These are phyloP conservation scores for Rhynchospora breviuscula DNA, from an alignment of 176 grass and related monocot species.

Conservation along the genomic window DNA sequence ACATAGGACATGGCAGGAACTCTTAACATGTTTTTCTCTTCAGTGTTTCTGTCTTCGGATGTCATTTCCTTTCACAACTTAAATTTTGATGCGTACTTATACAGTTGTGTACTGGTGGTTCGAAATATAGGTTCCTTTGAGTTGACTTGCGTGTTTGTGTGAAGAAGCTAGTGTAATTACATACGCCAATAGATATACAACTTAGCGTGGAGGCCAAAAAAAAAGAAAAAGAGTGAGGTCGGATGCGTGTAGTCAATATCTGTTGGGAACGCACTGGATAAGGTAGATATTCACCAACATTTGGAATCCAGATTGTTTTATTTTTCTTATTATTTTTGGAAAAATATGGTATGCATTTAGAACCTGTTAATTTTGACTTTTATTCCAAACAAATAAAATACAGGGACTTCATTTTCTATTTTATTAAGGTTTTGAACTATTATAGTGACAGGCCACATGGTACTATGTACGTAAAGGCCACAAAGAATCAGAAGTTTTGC, in stretches of 20 bases:
- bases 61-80: neutral
- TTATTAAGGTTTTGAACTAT: neutral
- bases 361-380: neutral
- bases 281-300: too few relatives aligned
- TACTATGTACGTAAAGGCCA: neutral
- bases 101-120: neutral
- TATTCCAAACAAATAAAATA: neutral
- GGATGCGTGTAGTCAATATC: neutral
- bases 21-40: neutral
- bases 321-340: too few relatives aligned
- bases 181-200: neutral
- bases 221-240: neutral
- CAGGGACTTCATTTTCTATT: neutral
- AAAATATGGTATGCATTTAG: neutral
- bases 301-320: too few relatives aligned
- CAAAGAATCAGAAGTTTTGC: neutral
- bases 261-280: neutral
- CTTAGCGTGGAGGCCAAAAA: constrained; percentile 5
- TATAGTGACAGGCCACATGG: neutral
- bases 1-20: constrained; percentile 8
- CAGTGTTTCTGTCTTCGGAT: neutral
- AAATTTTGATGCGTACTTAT: neutral
- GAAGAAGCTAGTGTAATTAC: neutral
- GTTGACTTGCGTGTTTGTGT: constrained; percentile 27
- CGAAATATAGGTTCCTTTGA: neutral